These are phyloP conservation scores for Durio zibethinus DNA, from an alignment of 345 rosid species.

Conservation along the genomic window DNA sequence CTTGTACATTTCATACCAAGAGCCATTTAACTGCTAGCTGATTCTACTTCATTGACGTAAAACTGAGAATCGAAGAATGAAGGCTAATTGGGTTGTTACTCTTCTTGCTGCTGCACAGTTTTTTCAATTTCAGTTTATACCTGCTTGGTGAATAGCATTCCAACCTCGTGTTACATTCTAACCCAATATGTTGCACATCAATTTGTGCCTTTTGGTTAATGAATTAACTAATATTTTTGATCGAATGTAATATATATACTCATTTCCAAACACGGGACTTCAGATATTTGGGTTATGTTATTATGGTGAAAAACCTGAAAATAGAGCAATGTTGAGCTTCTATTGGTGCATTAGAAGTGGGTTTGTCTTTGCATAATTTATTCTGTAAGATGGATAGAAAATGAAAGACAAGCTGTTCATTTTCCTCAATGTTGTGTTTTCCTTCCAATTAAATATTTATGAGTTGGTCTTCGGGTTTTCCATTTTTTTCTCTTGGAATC, in stretches of 20 bases:
- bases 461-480: too few species aligned
- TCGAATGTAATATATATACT: background rate
- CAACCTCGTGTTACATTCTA: background rate
- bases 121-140: background rate
- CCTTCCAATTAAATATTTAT: background rate
- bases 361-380: background rate
- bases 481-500: too few species aligned
- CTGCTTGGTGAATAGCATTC: background rate
- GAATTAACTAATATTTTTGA: background rate
- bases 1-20: slow-evolving; percentile 32
- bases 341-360: background rate
- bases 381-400: background rate
- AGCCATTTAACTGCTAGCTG: slow-evolving; percentile 26
- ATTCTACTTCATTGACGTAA: slow-evolving; percentile 25
- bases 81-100: slow-evolving; percentile 12
- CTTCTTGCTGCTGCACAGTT: slow-evolving; percentile 4
- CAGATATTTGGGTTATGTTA: background rate
- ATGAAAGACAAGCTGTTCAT: background rate
- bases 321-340: background rate
- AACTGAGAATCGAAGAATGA: background rate
- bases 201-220: slow-evolving; percentile 1
- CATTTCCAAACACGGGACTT: background rate
- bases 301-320: background rate
- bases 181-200: background rate
- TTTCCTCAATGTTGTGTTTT: background rate